These are phyloP conservation scores for Papiliotrema nemorosa DNA, from an alignment of 1,284 basidiomycete species.

Conservation along the genomic window DNA sequence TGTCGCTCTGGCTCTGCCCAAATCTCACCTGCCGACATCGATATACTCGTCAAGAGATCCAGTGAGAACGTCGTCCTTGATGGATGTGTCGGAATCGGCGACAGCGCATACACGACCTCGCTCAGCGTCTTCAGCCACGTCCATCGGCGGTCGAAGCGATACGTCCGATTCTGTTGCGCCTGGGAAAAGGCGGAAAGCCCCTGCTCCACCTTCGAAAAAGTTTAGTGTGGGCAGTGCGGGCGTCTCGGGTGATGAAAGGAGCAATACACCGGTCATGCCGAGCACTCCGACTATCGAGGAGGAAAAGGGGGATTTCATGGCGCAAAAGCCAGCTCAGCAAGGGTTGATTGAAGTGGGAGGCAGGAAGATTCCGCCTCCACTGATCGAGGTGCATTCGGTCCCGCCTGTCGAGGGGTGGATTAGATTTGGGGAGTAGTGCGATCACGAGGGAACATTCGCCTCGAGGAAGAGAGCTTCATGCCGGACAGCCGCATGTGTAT, in stretches of 20 bases:
- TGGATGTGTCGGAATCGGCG: constrained; percentile 37
- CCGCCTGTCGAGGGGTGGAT: constrained; percentile 30
- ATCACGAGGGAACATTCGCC: too few species aligned
- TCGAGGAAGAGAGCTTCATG: too few species aligned
- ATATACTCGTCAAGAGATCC: constrained; percentile 39
- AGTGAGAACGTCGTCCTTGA: constrained; percentile 35
- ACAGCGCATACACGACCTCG: constrained; percentile 10
- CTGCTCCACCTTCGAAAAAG: constrained; percentile 33
- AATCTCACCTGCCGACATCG: constrained; percentile 16
- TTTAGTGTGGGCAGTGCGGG: constrained; percentile 9
- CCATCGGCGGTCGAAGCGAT: background rate
- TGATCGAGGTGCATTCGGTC: constrained; percentile 33
- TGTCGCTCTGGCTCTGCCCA: constrained; percentile 32
- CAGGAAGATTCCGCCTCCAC: constrained; percentile 34
- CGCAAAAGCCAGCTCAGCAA: background rate
- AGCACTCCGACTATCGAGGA: background rate
- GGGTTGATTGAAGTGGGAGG: constrained; percentile 30
- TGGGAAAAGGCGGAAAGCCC: constrained; percentile 23
- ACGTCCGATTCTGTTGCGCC: constrained; percentile 9
- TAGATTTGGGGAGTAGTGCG: constrained; percentile 19
- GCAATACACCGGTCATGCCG: background rate
- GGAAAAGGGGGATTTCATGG: background rate
- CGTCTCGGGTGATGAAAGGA: constrained; percentile 1
- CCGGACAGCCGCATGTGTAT: too few species aligned
- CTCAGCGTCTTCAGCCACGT: constrained; percentile 17